Evolutionary conservation across 805 yeast species (phyloP).

Genomic region (Yarrowia yakushimensis): DNA sequence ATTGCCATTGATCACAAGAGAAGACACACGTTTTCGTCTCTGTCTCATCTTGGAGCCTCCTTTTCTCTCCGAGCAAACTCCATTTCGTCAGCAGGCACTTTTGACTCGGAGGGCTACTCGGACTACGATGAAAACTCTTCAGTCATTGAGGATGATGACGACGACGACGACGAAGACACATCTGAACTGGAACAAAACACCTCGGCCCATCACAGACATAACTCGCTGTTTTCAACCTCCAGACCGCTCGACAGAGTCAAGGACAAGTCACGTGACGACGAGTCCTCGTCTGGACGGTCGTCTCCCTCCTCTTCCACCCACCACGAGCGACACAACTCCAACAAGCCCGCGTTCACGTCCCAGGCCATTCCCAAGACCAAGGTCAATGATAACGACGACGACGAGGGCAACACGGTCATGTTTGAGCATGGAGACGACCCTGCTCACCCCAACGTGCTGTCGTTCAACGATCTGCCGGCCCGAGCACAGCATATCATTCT

Average conservation of each 20-base stretch:
- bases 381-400: constrained; percentile 36
- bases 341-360: constrained; percentile 37
- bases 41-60: constrained; percentile 75
- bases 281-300: constrained; percentile 5
- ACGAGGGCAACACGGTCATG: constrained; percentile 34
- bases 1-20: constrained; percentile 31
- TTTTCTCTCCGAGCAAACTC: constrained; percentile 68
- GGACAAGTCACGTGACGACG: constrained; percentile 7
- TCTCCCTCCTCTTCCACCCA: neutral
- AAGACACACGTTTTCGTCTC: constrained; percentile 49
- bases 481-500: constrained; percentile 84
- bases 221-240: constrained; percentile 11
- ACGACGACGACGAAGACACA: constrained; percentile 32
- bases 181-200: constrained; percentile 12
- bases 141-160: constrained; percentile 31
- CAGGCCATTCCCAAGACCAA: constrained; percentile 36
- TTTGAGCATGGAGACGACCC: constrained; percentile 30
- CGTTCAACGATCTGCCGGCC: constrained; percentile 87
- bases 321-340: constrained; percentile 20
- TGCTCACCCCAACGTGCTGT: constrained; percentile 32
- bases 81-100: constrained; percentile 39
- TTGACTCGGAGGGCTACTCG: constrained; percentile 19
- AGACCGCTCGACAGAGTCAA: constrained; percentile 9
- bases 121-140: constrained; percentile 31
- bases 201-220: constrained; percentile 28